Base-by-base conservation (phyloP, 1,284 basidiomycete genomes). In the Schizophyllum commune region DNA sequence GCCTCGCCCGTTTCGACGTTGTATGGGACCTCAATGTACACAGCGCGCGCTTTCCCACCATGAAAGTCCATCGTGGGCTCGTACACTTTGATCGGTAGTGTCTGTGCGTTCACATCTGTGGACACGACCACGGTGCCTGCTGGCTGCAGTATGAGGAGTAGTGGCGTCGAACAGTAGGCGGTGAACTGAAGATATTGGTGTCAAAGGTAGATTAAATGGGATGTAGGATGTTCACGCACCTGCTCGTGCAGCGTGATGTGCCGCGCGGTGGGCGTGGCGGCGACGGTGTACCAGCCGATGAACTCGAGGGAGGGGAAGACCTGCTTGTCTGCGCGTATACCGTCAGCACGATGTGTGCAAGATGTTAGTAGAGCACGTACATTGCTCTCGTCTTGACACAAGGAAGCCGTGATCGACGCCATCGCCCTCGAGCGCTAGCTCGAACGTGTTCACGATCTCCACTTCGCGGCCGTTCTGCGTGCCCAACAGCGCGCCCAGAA, bases 1-100 rank as follows among this genome's bases (percentile, higher is more conserved):
- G 97, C 96, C 75, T 99, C 97, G 32, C 96, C 96, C 0, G 96
- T 98, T 74, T 98, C 94, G n/a, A 99, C 89, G 60, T 81, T 88
- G 76, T 83, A 98, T 1, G 86, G 74, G 0, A 86, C 90, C 65
- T 92, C 89, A 33, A 95, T 85, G 70, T 92, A 96, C 8, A 92
- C 88, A 0, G 87, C 84, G 58, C 89, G 83, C 55, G 89, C 84
- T 68, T 83, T 86, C 63, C 88, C 83, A 67, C 91, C 88, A 59
- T 85, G 82, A 60, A 94, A 88, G 69, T 93, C 90, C 39, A 94
- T 82, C 1, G 90, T 89, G 0, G 92, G 89, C 69, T 97, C 94
- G 70, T 90, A 97, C n/a, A 94, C 88, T 64, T 86, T 89, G 69
- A 97, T 82, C 4, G 94, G 94, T 4, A 96, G 82, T 2, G 85